Percentiles rank a stretch among this genome's conserved stretches.
Evolutionary conservation across 139 green algal genomes (phyloP).

Genomic region (Tetraselmis chui): DNA sequence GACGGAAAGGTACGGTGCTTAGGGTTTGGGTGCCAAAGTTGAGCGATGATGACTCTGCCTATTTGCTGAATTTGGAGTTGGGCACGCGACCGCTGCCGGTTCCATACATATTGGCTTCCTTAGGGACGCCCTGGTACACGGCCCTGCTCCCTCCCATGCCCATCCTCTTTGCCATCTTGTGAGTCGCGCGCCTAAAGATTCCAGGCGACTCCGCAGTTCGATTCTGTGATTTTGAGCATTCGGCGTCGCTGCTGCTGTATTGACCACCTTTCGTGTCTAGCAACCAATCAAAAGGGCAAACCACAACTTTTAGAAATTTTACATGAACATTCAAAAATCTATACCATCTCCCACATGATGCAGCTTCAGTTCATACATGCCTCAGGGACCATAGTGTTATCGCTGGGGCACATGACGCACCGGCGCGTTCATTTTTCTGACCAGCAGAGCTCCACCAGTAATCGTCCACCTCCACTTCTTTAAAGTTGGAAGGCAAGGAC

Average conservation of each 20-base stretch:
- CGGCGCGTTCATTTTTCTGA: not conserved
- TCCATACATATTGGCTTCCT: not conserved
- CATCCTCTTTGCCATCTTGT: not conserved
- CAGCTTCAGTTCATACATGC: too few species aligned
- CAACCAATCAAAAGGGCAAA: too few species aligned
- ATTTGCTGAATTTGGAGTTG: not conserved
- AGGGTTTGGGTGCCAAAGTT: too few species aligned
- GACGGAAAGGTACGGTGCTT: too few species aligned
- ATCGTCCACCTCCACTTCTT: not conserved
- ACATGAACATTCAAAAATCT: too few species aligned
- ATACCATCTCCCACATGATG: too few species aligned
- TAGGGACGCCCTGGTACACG: not conserved
- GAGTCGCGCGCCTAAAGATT: not conserved
- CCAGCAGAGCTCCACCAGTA: not conserved
- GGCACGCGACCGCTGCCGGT: not conserved
- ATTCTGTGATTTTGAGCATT: not conserved
- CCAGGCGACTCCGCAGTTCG: not conserved
- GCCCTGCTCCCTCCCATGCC: not conserved
- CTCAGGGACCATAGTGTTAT: too few species aligned
- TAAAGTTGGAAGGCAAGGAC: not conserved
- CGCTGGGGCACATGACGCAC: not conserved
- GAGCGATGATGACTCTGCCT: too few species aligned
- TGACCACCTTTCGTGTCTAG: not conserved
- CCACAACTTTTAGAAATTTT: too few species aligned
- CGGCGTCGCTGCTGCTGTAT: not conserved